Evolutionary conservation across 352 stramenopile genomes (phyloP), one percentile per base, ranked within the genome.

Genomic region (Phytophthora kernoviae): DNA sequence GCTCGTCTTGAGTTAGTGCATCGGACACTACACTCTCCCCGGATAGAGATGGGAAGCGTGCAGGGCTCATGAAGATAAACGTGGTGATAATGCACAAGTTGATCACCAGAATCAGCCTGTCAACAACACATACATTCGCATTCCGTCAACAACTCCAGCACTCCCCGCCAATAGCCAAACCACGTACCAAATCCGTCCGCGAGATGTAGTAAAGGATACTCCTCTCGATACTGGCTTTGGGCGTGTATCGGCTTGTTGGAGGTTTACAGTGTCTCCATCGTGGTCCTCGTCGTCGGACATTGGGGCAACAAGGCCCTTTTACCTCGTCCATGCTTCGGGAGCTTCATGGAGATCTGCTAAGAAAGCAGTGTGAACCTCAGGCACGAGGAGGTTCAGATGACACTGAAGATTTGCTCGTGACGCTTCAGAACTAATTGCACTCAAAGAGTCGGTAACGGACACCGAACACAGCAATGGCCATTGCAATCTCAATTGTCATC

Each of bases 61-160:
- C 51, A 5, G 75, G 73, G 54, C 75, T 85, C 22, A 68, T 50
- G 60, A 90, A 85, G 55, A 86, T 87, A 67, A 88, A 85, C 1
- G 33, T 50, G 0, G 67, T 65, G 21, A 90, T 52, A 1, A 71
- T 70, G 18, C 70, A 30, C 18, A 88, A 62, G 44, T 87, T 90
- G 18, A 65, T 33, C 30, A 88, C 30, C 36, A 90, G 47, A 15
- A 84, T 77, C 39, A 78, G 41, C 73, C 75, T 85, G 37, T 17
- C 8, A 9, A 27, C 41, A 45, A 1, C 22, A 37, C 26, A 36
- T n/a, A 30, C 14, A 44, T 18, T 1, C n/a, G 14, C 12, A 17
- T 39, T n/a, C 17, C 43, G 33, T 49, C 21, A 59, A 12, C 15
- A 33, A 15, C 30, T 21, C 32, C 2, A 26, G 17, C n/a, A 54